Evolutionary conservation across 1,284 basidiomycete genomes (phyloP), one percentile per base, ranked within the genome.

Genomic region (Dichomitus squalens): DNA sequence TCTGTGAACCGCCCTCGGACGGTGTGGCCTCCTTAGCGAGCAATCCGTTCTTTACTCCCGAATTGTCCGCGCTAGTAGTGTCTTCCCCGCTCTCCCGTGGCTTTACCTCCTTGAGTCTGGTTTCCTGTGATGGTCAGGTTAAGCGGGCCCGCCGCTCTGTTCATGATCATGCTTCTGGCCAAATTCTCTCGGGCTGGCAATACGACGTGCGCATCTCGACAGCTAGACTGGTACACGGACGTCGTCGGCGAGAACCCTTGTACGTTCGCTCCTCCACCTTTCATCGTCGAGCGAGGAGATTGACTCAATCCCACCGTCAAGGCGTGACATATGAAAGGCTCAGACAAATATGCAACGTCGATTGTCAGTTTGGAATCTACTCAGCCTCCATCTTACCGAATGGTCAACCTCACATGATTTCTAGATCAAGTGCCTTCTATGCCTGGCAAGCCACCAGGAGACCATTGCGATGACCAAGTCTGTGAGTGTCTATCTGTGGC

Each of bases 401-500:
- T n/a, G 35, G 5, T 5, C 16, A 38, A 3, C 31, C 40, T 7
- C 7, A 49, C 18, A 38, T 14, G 23, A 11, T 39, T 29, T 41
- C 8, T 21, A 63, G 61, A 65, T 27, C 52, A 63, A 16, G 64
- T 65, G 1, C 55, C 55, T 2, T 44, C 29, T 6, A 60, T 65
- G 1, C 44, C 39, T 7, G 47, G n/a, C n/a, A n/a, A n/a, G n/a
- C n/a, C 54, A 9, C 63, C 63, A 1, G 63, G 63, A 1, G 63
- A 65, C 36, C 58, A 53, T n/a, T 65, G 64, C 31, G 53, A 63
- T 21, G 59, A 61, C 20, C 61, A 65, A 58, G 38, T 65, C 5
- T 52, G 64, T 65, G 39, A 44, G 57, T 16, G 20, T 8, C 8
- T 16, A 14, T 47, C 35, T 9, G 18, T 11, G n/a, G 11, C n/a